Evolutionary conservation across 164 flowering plant species (phyloP).

Genomic region (grape (Vitis vinifera)): ASM3070453v1 NC_081819.1:16099001-16099500

Average conservation of each 20-base stretch:
- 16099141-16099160: constrained; percentile 3
- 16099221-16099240: background rate
- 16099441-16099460: no score
- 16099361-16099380: no score
- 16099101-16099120: constrained; percentile 15
- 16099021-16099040: background rate
- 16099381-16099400: no score
- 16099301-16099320: no score
- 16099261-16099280: background rate
- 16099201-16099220: background rate
- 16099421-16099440: no score
- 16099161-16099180: background rate
- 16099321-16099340: no score
- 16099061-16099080: background rate
- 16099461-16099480: no score
- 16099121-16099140: constrained; percentile 25
- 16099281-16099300: background rate
- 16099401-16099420: no score
- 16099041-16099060: background rate
- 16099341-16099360: no score
- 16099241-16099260: background rate
- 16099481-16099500: no score
- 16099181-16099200: background rate
- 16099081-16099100: constrained; percentile 25
- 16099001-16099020: no score